Percentiles rank a stretch among this genome's conserved stretches.
Evolutionary conservation across 768 basidiomycete genomes (phyloP).

Genomic region (Lenzites betulinus): DNA sequence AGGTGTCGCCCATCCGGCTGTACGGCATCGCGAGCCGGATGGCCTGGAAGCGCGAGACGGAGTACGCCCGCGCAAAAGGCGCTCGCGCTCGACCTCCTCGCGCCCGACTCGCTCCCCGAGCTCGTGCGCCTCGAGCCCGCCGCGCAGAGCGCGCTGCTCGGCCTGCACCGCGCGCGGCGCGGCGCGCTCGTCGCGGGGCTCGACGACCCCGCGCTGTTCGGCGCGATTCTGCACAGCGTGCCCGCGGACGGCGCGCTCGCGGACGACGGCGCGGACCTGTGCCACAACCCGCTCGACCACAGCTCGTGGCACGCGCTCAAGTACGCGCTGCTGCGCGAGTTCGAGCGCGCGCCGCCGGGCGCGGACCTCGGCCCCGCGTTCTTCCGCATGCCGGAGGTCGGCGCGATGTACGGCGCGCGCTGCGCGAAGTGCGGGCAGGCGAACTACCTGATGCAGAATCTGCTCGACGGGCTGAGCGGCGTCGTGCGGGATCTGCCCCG

Average conservation of each 20-base stretch:
- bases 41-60: slow-evolving; percentile 48
- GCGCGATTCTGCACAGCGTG: slow-evolving; percentile 24
- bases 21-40: slow-evolving; percentile 48
- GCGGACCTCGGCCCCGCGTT: slow-evolving; percentile 15
- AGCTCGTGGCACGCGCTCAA: slow-evolving; percentile 23
- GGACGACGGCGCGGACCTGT: slow-evolving; percentile 1
- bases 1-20: slow-evolving; percentile 47
- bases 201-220: slow-evolving; percentile 41
- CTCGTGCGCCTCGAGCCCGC: slow-evolving; percentile 40
- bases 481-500: slow-evolving; percentile 1
- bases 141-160: slow-evolving; percentile 40
- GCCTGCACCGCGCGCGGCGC: slow-evolving; percentile 43
- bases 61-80: slow-evolving; percentile 45
- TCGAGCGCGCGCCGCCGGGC: slow-evolving; percentile 19
- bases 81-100: slow-evolving; percentile 42
- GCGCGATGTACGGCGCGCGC: slow-evolving; percentile 12
- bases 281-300: slow-evolving; percentile 21
- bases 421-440: slow-evolving; percentile 21
- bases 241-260: slow-evolving; percentile 5
- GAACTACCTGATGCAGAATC: slow-evolving; percentile 22
- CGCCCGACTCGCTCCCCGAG: slow-evolving; percentile 33
- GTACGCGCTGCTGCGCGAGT: slow-evolving; percentile 20
- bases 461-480: not conserved
- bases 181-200: slow-evolving; percentile 40
- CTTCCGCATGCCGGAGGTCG: slow-evolving; percentile 13